Percentiles rank a stretch among this genome's conserved stretches.
phyloP scores from a whole-genome alignment of 305 asterid genomes.

The Withania somnifera region DNA sequence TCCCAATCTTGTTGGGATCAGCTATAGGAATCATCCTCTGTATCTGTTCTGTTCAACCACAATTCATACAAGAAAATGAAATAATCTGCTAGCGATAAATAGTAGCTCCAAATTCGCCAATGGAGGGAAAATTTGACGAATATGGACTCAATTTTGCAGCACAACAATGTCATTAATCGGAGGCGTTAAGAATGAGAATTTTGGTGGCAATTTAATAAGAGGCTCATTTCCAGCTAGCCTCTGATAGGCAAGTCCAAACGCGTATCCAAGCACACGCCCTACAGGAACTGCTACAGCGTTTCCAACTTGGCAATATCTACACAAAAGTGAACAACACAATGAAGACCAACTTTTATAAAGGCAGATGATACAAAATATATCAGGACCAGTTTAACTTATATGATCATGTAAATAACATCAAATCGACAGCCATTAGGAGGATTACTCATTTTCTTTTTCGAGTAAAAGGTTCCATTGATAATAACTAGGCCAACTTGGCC shows the following conservation, averaged over 20 bases:
- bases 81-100: neutral
- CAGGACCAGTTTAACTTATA: neutral
- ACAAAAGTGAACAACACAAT: neutral
- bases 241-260: conserved; percentile 57
- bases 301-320: conserved; percentile 70
- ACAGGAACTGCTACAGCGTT: conserved; percentile 83
- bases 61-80: neutral
- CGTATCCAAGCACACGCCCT: conserved; percentile 52
- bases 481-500: neutral
- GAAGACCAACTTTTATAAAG: neutral
- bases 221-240: conserved; percentile 46
- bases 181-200: conserved; percentile 35
- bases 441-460: neutral
- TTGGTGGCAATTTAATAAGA: conserved; percentile 46
- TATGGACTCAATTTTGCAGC: neutral
- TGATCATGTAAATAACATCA: neutral
- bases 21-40: neutral
- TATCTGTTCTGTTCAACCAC: neutral
- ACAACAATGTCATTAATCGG: conserved; percentile 3
- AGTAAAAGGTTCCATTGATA: neutral
- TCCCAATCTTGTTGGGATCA: neutral
- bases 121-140: neutral
- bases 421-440: neutral
- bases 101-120: neutral
- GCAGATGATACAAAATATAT: neutral